Evolutionary conservation across 768 basidiomycete species (phyloP).

Genomic region (Termitomyces sp.): DNA sequence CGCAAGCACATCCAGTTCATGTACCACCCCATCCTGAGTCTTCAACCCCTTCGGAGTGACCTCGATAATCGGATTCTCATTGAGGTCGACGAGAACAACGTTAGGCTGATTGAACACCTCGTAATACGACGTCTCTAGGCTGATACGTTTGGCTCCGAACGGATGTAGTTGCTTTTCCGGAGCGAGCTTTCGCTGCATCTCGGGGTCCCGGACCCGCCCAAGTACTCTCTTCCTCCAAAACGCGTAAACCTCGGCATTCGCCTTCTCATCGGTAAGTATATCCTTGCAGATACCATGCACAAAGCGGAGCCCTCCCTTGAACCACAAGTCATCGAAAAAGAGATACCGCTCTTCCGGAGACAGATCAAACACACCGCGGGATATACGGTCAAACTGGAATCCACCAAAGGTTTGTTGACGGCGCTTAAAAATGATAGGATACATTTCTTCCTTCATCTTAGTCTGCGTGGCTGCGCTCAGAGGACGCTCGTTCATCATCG

Average conservation of each 20-base stretch:
- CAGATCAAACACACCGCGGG: slow-evolving; percentile 9
- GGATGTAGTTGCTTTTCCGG: slow-evolving; percentile 17
- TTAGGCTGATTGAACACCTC: slow-evolving; percentile 21
- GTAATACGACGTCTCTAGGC: slow-evolving; percentile 17
- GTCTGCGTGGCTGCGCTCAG: slow-evolving; percentile 9
- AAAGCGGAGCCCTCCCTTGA: slow-evolving; percentile 16
- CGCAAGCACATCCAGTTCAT: slow-evolving; percentile 17
- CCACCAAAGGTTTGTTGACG: slow-evolving; percentile 17
- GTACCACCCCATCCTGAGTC: slow-evolving; percentile 14
- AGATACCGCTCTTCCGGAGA: slow-evolving; percentile 17
- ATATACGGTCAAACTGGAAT: slow-evolving; percentile 8
- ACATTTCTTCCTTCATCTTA: slow-evolving; percentile 13
- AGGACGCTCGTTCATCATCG: slow-evolving; percentile 17
- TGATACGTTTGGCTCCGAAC: slow-evolving; percentile 19
- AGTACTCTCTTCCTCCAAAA: slow-evolving; percentile 21
- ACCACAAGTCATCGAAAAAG: slow-evolving; percentile 16
- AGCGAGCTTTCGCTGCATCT: slow-evolving; percentile 18
- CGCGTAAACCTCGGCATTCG: slow-evolving; percentile 16
- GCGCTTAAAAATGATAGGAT: slow-evolving; percentile 14
- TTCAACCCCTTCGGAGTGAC: slow-evolving; percentile 16
- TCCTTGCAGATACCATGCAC: slow-evolving; percentile 14
- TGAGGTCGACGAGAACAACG: slow-evolving; percentile 16
- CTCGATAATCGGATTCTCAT: slow-evolving; percentile 15
- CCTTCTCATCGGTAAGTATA: slow-evolving; percentile 9
- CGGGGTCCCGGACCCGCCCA: slow-evolving; percentile 12